These are phyloP conservation scores for Limonium bicolor DNA, from an alignment of 148 eudicot species.

Conservation along the genomic window DNA sequence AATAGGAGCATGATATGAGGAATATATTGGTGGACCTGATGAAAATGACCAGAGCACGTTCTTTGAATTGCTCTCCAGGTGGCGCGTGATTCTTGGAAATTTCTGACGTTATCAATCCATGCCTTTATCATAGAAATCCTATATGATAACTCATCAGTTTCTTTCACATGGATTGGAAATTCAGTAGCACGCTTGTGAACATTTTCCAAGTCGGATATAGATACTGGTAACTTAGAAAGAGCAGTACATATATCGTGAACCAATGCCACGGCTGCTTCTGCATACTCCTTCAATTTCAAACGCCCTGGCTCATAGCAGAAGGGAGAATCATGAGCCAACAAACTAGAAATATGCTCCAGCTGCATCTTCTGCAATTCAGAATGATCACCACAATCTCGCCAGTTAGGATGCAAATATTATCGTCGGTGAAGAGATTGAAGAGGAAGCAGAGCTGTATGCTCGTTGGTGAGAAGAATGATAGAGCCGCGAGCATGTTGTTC, in stretches of 20 bases:
- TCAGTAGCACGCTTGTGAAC: constrained; percentile 23
- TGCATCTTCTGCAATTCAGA: constrained; percentile 43
- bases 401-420: too few species aligned
- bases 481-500: too few species aligned
- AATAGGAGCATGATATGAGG: constrained; percentile 50
- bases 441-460: too few species aligned
- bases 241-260: constrained; percentile 40
- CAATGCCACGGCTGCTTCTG: constrained; percentile 39
- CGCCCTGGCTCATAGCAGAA: constrained; percentile 68
- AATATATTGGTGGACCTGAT: constrained; percentile 68
- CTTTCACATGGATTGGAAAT: constrained; percentile 43
- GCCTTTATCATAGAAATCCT: constrained; percentile 61
- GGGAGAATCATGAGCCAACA: constrained; percentile 26
- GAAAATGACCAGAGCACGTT: constrained; percentile 74
- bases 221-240: constrained; percentile 24
- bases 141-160: constrained; percentile 36
- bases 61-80: constrained; percentile 47
- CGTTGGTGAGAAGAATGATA: too few species aligned
- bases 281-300: constrained; percentile 51
- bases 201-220: constrained; percentile 49
- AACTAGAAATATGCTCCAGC: constrained; percentile 31
- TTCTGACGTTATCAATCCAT: too few species aligned
- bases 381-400: constrained; percentile 19
- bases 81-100: too few species aligned
- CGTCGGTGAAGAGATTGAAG: too few species aligned